Evolutionary conservation across 129 eudicot genomes (phyloP).

Genomic region (Flaveria bidentis): DNA sequence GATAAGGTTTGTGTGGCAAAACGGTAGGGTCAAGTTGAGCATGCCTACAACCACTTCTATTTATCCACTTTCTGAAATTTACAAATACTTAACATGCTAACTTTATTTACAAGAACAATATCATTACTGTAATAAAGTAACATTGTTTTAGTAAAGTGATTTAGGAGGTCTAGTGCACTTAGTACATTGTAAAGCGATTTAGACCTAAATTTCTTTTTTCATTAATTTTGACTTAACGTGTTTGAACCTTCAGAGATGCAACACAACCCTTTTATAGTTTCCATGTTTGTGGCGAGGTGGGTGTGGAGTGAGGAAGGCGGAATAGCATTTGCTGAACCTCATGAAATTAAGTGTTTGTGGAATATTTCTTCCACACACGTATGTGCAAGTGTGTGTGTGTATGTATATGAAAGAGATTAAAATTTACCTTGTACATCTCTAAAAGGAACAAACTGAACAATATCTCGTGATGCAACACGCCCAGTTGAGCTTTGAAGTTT

Average conservation of each 20-base stretch:
- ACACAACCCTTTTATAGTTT: not conserved
- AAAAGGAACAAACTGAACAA: slow-evolving; percentile 91
- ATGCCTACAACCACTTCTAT: not conserved
- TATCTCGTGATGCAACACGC: slow-evolving; percentile 89
- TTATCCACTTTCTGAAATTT: not conserved
- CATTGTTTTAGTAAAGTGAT: not conserved
- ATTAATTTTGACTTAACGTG: not conserved
- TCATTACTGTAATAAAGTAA: not conserved
- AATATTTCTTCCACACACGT: not conserved
- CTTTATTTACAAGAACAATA: not conserved
- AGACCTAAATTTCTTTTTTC: not conserved
- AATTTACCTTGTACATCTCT: slow-evolving; percentile 77
- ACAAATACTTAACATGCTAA: not conserved
- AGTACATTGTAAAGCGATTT: not conserved
- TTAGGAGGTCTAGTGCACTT: not conserved
- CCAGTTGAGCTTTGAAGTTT: slow-evolving; percentile 82
- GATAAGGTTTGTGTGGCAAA: not conserved
- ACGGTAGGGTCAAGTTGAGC: not conserved
- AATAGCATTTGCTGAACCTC: not conserved
- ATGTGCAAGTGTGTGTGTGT: not conserved
- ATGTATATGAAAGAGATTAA: not conserved
- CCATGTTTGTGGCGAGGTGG: not conserved
- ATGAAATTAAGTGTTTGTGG: not conserved
- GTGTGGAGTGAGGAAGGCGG: not conserved
- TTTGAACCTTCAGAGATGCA: slow-evolving; percentile 3